A percentile compares a stretch with the other conserved stretches of the same genome.
Evolutionary conservation across 768 basidiomycete species (phyloP).

Genomic region (Suillus paluster): DNA sequence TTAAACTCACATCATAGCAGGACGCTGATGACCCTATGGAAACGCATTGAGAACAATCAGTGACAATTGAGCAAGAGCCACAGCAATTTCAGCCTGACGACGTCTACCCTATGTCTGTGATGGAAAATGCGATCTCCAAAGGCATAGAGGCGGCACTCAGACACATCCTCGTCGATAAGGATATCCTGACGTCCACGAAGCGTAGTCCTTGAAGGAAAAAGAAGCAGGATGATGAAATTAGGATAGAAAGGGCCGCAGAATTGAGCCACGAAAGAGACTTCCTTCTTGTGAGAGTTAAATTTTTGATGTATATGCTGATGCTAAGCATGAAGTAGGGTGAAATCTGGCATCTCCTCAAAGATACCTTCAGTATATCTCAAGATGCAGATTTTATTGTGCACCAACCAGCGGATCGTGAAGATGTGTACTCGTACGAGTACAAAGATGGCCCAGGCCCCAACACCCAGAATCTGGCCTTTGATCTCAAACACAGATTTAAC

Average conservation of each 20-base stretch:
- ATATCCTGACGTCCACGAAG: neutral
- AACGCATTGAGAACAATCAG: neutral
- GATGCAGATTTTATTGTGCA: conserved; percentile 14
- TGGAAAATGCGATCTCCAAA: conserved; percentile 8
- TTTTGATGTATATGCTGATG: neutral
- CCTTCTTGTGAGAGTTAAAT: conserved; percentile 7
- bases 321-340: conserved; percentile 8
- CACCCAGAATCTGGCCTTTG: conserved; percentile 3
- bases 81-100: neutral
- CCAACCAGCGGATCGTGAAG: neutral
- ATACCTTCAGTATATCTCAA: conserved; percentile 9
- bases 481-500: neutral
- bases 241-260: conserved; percentile 7
- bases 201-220: conserved; percentile 4
- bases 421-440: conserved; percentile 14
- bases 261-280: conserved; percentile 11
- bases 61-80: neutral
- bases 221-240: conserved; percentile 4
- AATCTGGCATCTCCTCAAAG: conserved; percentile 15
- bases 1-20: neutral
- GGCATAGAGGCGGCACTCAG: conserved; percentile 3
- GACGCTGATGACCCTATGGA: neutral
- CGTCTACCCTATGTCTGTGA: neutral
- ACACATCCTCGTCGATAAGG: conserved; percentile 1
- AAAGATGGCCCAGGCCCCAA: conserved; percentile 14